Evolutionary conservation across 306 rosid species (phyloP).

Genomic region (Castanea mollissima): DNA sequence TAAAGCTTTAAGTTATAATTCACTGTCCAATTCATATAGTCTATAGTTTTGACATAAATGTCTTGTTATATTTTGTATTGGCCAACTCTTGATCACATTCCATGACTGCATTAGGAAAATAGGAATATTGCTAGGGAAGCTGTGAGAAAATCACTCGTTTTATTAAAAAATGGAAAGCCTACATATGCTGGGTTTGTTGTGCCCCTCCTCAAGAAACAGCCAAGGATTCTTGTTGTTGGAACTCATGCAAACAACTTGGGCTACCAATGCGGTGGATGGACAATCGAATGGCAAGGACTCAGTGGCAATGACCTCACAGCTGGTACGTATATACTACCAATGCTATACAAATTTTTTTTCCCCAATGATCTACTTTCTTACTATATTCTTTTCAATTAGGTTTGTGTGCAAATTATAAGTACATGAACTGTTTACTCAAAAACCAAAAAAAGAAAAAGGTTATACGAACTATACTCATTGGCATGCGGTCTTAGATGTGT

Average conservation of each 20-base stretch:
- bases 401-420: no score
- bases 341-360: background rate
- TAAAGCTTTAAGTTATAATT: no score
- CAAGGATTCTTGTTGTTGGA: slow-evolving; percentile 6
- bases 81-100: background rate
- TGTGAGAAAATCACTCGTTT: slow-evolving; percentile 4
- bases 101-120: background rate
- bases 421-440: no score
- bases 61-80: no score
- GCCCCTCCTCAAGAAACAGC: background rate
- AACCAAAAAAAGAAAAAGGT: no score
- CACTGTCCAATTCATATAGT: no score
- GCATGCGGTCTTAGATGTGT: background rate
- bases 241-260: slow-evolving; percentile 9
- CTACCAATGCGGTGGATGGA: slow-evolving; percentile 4
- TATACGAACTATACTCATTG: background rate
- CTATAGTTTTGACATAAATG: no score
- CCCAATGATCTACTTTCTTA: no score
- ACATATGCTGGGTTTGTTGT: background rate
- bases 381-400: no score
- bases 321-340: background rate
- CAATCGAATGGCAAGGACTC: slow-evolving; percentile 5
- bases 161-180: slow-evolving; percentile 2
- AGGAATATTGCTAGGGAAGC: slow-evolving; percentile 1
- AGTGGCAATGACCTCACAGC: background rate